phyloP scores from a whole-genome alignment of 768 basidiomycete species.

The Lenzites betulinus region DNA sequence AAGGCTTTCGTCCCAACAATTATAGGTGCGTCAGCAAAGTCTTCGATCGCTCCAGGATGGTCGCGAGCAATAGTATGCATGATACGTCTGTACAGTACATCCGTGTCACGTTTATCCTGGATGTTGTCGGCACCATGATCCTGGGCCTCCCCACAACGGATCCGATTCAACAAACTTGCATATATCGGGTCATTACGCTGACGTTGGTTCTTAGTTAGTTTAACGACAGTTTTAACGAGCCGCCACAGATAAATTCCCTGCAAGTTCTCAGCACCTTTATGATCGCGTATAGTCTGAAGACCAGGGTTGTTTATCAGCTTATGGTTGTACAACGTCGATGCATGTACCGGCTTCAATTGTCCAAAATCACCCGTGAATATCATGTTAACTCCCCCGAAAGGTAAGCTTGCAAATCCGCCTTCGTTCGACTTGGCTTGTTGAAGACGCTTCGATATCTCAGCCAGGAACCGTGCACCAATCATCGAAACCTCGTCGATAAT shows the following conservation, averaged over 20 bases:
- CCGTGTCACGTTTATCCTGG: neutral
- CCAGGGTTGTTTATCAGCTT: neutral
- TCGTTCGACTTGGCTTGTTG: constrained; percentile 24
- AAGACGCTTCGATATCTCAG: constrained; percentile 24
- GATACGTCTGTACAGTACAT: neutral
- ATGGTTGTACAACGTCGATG: constrained; percentile 23
- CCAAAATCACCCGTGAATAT: constrained; percentile 37
- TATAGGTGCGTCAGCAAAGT: constrained; percentile 2
- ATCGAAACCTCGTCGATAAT: constrained; percentile 29
- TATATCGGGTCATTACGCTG: neutral
- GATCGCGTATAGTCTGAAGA: neutral
- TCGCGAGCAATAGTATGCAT: neutral
- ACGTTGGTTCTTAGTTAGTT: neutral
- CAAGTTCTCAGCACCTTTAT: neutral
- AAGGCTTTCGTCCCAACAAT: neutral
- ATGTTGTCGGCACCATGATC: neutral
- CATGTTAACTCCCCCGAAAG: constrained; percentile 36
- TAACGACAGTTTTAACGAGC: neutral
- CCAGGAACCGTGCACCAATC: constrained; percentile 26
- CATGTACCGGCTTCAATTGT: constrained; percentile 30
- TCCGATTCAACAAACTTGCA: neutral
- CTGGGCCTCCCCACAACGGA: neutral
- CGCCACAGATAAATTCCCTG: neutral
- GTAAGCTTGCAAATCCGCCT: neutral
- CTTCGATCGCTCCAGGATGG: neutral